phyloP scores from a whole-genome alignment of 2,329 filamentous ascomycete species.

The Beauveria asiatica region DNA sequence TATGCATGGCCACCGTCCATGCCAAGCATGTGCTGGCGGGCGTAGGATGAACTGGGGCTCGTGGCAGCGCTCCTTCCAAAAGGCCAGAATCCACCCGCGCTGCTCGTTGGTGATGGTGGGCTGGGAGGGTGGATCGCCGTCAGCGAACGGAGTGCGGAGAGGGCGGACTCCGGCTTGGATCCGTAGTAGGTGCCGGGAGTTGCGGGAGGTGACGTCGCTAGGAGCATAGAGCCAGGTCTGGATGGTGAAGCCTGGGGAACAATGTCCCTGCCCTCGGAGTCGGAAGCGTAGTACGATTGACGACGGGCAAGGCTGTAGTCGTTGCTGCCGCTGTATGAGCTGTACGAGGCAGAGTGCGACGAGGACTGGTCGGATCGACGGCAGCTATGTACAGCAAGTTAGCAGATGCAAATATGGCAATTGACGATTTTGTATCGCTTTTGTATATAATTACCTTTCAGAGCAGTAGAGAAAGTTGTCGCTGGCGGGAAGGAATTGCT shows the following conservation, averaged over 20 bases:
- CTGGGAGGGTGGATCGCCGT: conserved; percentile 43
- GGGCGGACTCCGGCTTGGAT: conserved; percentile 33
- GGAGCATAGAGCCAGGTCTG: conserved; percentile 46
- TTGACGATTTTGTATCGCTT: neutral
- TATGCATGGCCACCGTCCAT: conserved; percentile 40
- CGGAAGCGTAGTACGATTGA: conserved; percentile 36
- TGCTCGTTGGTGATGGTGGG: conserved; percentile 44
- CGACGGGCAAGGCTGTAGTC: conserved; percentile 26
- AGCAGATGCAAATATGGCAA: conserved; percentile 13
- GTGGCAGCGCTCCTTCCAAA: conserved; percentile 37
- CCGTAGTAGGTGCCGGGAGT: conserved; percentile 32
- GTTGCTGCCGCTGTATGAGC: conserved; percentile 18
- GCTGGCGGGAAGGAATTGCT: conserved; percentile 53
- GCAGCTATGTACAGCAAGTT: conserved; percentile 33
- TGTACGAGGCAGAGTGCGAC: conserved; percentile 17
- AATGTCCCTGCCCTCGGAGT: conserved; percentile 51
- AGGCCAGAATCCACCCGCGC: conserved; percentile 45
- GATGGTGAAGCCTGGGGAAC: conserved; percentile 56
- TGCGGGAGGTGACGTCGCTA: conserved; percentile 42
- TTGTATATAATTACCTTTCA: conserved; percentile 38
- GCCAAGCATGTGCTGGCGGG: conserved; percentile 34
- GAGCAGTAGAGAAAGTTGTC: conserved; percentile 55
- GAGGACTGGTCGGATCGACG: conserved; percentile 41
- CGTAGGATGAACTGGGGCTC: conserved; percentile 46
- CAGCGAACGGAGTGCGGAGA: conserved; percentile 45